Evolutionary conservation across 352 stramenopile genomes (phyloP).

Genomic region (Globisporangium cylindrosporum): DNA sequence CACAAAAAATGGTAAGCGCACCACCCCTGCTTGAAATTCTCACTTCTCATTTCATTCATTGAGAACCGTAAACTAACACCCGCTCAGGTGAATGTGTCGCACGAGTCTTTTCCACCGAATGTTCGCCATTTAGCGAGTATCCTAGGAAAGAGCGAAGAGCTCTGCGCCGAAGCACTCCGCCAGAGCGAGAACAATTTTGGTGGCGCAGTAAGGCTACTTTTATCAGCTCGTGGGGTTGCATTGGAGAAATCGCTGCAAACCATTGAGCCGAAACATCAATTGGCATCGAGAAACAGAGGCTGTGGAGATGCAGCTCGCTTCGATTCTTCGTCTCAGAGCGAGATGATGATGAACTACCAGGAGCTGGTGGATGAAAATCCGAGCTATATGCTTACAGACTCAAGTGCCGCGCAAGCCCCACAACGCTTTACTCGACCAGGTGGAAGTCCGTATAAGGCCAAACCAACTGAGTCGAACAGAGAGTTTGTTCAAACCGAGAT

Average conservation of each 20-base stretch:
- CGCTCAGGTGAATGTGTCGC: background rate
- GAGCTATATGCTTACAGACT: slow-evolving; percentile 69
- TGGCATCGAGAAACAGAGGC: background rate
- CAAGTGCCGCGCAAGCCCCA: slow-evolving; percentile 32
- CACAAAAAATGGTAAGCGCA: slow-evolving; percentile 16
- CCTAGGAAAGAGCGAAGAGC: slow-evolving; percentile 41
- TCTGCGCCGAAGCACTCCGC: slow-evolving; percentile 56
- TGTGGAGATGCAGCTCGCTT: background rate
- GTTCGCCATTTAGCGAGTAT: slow-evolving; percentile 51
- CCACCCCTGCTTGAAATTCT: too few relatives aligned
- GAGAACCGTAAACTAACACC: background rate
- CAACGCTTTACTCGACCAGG: slow-evolving; percentile 23
- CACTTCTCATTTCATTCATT: too few relatives aligned
- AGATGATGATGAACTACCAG: slow-evolving; percentile 45
- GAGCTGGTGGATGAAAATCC: slow-evolving; percentile 78
- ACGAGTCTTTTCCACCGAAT: slow-evolving; percentile 33
- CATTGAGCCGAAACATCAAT: background rate
- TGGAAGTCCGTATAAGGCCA: slow-evolving; percentile 45
- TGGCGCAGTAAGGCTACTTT: slow-evolving; percentile 51
- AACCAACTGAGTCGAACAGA: slow-evolving; percentile 26
- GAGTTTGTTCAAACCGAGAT: slow-evolving; percentile 33
- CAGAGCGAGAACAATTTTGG: slow-evolving; percentile 51
- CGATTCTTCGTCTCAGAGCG: slow-evolving; percentile 10
- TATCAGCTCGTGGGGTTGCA: slow-evolving; percentile 38
- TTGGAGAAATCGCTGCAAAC: slow-evolving; percentile 22